Base-by-base conservation (phyloP, 2,329 filamentous ascomycete species). In the Ophiostoma sp. region DNA sequence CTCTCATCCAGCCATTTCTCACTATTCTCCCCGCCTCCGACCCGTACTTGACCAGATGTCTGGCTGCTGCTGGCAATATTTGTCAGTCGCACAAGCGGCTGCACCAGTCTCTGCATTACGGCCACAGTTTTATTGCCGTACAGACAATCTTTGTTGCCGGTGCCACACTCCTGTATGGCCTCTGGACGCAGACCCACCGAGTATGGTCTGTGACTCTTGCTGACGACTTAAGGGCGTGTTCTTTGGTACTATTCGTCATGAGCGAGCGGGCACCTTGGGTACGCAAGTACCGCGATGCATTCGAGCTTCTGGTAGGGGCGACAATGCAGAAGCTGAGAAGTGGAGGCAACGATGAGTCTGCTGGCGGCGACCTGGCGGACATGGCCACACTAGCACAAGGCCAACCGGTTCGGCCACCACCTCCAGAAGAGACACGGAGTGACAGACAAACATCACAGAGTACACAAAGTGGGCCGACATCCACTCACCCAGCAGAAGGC, bases 1-100 rank as follows among this genome's bases (percentile, higher is more conserved):
- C 86, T 17, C 79, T 87, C 0, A 81, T 87, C 22, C 85, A 87
- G 70, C 85, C 85, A 1, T 87, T 87, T 72, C 78, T 87, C 1
- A 82, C 83, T 1, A 80, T 85, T 19, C 79, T 87, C 6, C 80
- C 83, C 4, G 80, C 84, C 3, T 79, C 81, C 6, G 85, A 86
- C 75, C 83, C 84, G 0, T 85, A 84, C 73, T 85, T 86, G 73
- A 80, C 82, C 15, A 83, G 84, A 2, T 83, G 82, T 73, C 76
- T 83, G 42, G 76, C 79, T 5, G 81, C 82, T 1, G 82, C 82
- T 9, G 83, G 83, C 4, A 80, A 81, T 33, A 81, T 84, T 33
- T 84, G 83, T 75, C 82, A 84, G 73, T 79, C 81, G 1, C 82
- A 84, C 76, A 84, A 83, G 74, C 80, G 81, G 12, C 78, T 84